A percentile compares a stretch with the other conserved stretches of the same genome.
Conservation (phyloP, 164 flowering plant genomes). For the Stephania japonica region DNA sequence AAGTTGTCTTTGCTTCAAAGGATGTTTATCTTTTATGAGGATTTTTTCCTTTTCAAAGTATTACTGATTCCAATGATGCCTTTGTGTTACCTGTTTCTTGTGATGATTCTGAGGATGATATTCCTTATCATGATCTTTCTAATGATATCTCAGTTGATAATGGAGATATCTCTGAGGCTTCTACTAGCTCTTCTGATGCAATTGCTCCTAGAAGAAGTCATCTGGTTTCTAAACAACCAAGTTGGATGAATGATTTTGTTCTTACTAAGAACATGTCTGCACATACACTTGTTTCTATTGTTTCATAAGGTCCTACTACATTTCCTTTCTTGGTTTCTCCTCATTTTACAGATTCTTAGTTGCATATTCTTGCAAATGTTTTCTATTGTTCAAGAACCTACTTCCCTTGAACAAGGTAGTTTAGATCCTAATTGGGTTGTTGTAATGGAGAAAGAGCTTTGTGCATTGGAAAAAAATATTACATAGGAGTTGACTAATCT, state of each 20-base stretch:
- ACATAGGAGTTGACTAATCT: too few relatives aligned
- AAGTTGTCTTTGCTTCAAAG: not conserved
- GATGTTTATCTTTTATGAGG: constrained; percentile 1
- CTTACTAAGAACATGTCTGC: too few relatives aligned
- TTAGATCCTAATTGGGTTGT: not conserved
- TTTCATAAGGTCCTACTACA: not conserved
- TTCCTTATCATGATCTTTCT: too few relatives aligned
- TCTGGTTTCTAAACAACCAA: too few relatives aligned
- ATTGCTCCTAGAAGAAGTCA: too few relatives aligned
- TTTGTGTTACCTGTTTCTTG: not conserved
- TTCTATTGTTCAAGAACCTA: not conserved
- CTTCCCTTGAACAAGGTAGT: not conserved
- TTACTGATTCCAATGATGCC: not conserved
- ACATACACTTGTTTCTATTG: too few relatives aligned
- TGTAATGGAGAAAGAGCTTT: too few relatives aligned
- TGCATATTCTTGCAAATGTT: not conserved
- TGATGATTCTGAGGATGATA: not conserved
- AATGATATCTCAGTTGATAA: too few relatives aligned
- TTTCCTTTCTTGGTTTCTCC: not conserved
- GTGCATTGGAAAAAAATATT: too few relatives aligned
- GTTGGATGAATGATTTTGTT: too few relatives aligned
- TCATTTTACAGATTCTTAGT: not conserved
- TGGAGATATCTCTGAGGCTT: too few relatives aligned
- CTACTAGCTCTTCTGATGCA: too few relatives aligned
- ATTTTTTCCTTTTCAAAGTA: not conserved